A percentile compares a stretch with the other conserved stretches of the same genome.
These are phyloP conservation scores for Trichosporon sp. DNA, from an alignment of 1,284 basidiomycete species.

Conservation along the genomic window DNA sequence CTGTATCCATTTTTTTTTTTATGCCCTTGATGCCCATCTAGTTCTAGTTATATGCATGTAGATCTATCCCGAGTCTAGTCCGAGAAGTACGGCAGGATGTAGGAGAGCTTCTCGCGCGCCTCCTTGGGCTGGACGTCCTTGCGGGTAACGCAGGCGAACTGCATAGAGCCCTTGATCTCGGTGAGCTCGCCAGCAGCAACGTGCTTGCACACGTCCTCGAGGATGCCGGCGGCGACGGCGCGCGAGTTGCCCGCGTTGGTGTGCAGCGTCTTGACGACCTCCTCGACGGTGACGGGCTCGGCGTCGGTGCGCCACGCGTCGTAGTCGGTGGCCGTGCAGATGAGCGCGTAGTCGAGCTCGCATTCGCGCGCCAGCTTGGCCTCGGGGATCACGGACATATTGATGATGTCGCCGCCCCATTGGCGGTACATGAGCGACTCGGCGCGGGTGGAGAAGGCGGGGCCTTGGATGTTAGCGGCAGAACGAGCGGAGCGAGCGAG, in stretches of 20 bases:
- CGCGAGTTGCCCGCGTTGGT: constrained; percentile 83
- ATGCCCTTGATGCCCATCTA: no score
- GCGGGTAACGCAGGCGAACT: constrained; percentile 79
- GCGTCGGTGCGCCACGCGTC: constrained; percentile 83
- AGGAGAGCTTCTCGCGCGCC: constrained; percentile 73
- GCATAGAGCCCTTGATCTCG: constrained; percentile 76
- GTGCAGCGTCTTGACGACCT: constrained; percentile 80
- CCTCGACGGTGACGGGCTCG: constrained; percentile 78
- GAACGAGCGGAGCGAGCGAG: not conserved
- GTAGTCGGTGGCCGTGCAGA: constrained; percentile 88
- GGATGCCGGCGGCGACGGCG: constrained; percentile 66
- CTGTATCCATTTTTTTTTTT: no score
- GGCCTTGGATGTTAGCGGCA: constrained; percentile 37
- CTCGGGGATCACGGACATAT: constrained; percentile 93
- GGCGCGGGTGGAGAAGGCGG: constrained; percentile 73
- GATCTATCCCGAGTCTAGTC: not conserved
- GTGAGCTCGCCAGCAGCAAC: constrained; percentile 63
- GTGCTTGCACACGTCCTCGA: constrained; percentile 73
- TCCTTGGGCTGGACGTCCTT: constrained; percentile 65
- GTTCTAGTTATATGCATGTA: not conserved
- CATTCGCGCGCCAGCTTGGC: constrained; percentile 94
- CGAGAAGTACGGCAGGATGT: constrained; percentile 67
- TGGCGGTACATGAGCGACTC: constrained; percentile 92
- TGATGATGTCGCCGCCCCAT: constrained; percentile 93
- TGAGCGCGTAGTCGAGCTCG: constrained; percentile 85